phyloP scores from a whole-genome alignment of 129 eudicot genomes.

The Pseudognaphalium luteoalbum region DNA sequence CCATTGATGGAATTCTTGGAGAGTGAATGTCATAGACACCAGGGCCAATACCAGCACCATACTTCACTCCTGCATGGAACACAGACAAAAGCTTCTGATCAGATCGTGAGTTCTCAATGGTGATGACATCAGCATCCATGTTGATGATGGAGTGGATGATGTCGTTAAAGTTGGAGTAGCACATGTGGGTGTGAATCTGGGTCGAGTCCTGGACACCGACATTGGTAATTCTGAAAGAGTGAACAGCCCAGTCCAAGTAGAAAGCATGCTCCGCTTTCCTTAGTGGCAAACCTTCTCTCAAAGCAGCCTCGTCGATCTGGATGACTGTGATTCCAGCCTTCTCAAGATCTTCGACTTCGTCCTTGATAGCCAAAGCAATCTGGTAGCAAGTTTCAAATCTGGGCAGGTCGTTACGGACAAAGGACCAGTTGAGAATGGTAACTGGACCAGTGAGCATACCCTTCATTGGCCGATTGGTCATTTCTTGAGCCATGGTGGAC shows the following conservation, averaged over 20 bases:
- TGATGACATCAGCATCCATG: conserved; percentile 98
- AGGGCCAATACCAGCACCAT: too few relatives aligned
- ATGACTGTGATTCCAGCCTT: too few relatives aligned
- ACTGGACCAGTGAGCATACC: conserved; percentile 83
- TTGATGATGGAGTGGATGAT: conserved; percentile 88
- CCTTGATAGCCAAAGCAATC: conserved; percentile 72
- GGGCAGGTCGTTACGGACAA: conserved; percentile 67
- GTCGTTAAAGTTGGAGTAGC: conserved; percentile 96
- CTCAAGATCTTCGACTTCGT: conserved; percentile 74
- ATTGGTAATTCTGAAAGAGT: too few relatives aligned
- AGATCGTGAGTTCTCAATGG: conserved; percentile 94
- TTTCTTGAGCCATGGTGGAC: conserved; percentile 63
- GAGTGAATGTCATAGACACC: too few relatives aligned
- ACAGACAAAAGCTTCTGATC: too few relatives aligned
- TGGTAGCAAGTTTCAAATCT: conserved; percentile 73
- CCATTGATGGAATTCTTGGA: too few relatives aligned
- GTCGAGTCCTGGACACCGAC: conserved; percentile 56
- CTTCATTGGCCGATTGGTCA: conserved; percentile 78
- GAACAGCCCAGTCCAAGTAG: too few relatives aligned
- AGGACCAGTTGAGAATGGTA: conserved; percentile 74
- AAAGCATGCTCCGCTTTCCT: too few relatives aligned
- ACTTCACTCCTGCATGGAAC: too few relatives aligned
- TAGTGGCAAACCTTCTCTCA: too few relatives aligned
- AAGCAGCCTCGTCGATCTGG: too few relatives aligned
- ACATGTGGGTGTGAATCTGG: conserved; percentile 99